Conservation (phyloP, 73 alveolate species). For the Stentor roeselii region DNA sequence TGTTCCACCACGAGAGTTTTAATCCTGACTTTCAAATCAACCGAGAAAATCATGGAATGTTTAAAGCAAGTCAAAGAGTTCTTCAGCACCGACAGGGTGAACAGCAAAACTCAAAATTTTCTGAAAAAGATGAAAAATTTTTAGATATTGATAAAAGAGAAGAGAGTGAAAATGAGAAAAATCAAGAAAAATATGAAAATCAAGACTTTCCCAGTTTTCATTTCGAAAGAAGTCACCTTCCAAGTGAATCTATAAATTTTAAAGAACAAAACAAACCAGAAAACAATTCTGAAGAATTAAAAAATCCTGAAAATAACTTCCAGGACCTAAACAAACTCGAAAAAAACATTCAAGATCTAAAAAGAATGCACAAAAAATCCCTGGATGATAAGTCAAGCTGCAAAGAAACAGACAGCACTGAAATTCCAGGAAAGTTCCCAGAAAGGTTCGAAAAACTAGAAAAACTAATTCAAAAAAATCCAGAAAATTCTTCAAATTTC, state of each 20-base stretch:
- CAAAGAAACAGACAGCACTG: neutral
- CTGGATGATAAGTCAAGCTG: neutral
- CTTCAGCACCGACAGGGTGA: neutral
- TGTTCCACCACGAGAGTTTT: neutral
- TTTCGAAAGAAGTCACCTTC: neutral
- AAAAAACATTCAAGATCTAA: too few species aligned
- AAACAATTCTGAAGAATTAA: neutral
- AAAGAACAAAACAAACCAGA: neutral
- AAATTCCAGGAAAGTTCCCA: too few species aligned
- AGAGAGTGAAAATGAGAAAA: neutral
- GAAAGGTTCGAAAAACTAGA: neutral
- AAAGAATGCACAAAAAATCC: neutral
- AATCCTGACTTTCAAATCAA: conserved; percentile 36
- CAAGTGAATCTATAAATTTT: neutral
- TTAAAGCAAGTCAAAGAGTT: conserved; percentile 33
- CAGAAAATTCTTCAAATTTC: neutral
- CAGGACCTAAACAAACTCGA: neutral
- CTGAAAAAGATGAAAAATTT: too few species aligned
- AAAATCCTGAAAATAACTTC: too few species aligned
- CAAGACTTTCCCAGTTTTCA: neutral
- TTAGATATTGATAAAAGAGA: neutral
- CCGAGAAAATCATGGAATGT: conserved; percentile 70
- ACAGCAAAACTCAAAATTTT: neutral
- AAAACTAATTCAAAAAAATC: neutral
- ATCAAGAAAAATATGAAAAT: neutral